Conservation (phyloP, 2,329 filamentous ascomycete species). For the Alternaria arborescens region DNA sequence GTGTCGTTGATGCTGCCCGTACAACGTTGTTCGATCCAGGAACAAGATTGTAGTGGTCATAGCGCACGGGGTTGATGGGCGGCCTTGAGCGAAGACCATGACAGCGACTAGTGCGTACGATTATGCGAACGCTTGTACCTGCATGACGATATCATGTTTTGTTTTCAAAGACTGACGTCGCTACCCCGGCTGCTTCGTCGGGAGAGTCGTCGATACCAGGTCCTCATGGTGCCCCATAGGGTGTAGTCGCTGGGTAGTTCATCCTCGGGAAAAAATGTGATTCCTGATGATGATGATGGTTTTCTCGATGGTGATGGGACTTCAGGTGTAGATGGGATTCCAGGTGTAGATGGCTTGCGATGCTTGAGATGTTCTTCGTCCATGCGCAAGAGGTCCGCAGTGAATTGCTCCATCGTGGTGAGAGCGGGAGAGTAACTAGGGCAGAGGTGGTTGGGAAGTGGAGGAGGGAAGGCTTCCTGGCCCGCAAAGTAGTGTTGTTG, state of each 20-base stretch:
- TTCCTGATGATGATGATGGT: not conserved
- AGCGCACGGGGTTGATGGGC: constrained; percentile 59
- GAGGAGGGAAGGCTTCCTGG: constrained; percentile 15
- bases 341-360: constrained; percentile 1
- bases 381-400: constrained; percentile 16
- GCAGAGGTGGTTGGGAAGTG: constrained; percentile 11
- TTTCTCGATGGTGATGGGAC: not conserved
- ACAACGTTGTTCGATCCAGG: constrained; percentile 57
- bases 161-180: constrained; percentile 9
- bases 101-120: constrained; percentile 10
- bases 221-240: constrained; percentile 7
- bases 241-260: constrained; percentile 1
- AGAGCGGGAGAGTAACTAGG: constrained; percentile 11
- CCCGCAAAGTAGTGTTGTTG: not conserved
- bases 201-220: constrained; percentile 13
- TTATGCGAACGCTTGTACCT: constrained; percentile 15
- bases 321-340: constrained; percentile 1
- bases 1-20: constrained; percentile 55
- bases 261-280: constrained; percentile 4
- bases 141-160: constrained; percentile 14
- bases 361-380: constrained; percentile 16
- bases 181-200: constrained; percentile 10
- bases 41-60: constrained; percentile 60
- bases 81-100: constrained; percentile 47
- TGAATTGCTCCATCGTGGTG: constrained; percentile 14